phyloP scores from a whole-genome alignment of 2,329 filamentous ascomycete species.

The Nemania serpens region DNA sequence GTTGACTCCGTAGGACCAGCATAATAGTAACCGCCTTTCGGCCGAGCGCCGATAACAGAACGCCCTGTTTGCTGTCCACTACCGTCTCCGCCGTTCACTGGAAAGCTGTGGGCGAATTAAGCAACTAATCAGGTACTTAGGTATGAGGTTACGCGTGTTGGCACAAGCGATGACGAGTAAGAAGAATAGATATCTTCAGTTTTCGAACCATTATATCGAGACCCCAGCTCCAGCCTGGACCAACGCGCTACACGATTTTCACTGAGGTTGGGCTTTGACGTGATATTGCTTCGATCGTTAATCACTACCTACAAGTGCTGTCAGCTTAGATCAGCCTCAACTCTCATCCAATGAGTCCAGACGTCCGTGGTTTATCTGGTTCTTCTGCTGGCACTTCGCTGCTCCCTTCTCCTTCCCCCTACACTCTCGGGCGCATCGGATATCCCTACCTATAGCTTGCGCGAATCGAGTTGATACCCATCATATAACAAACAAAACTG shows the following conservation, averaged over 20 bases:
- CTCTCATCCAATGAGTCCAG: constrained; percentile 21
- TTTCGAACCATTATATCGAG: neutral
- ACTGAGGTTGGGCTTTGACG: neutral
- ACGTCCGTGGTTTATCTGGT: constrained; percentile 17
- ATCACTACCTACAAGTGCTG: constrained; percentile 20
- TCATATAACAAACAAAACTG: constrained; percentile 36
- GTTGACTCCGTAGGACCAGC: neutral
- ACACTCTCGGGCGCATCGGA: neutral
- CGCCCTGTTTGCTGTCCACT: neutral
- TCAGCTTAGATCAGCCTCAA: constrained; percentile 7
- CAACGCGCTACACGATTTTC: neutral
- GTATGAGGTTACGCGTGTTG: neutral
- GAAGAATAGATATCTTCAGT: neutral
- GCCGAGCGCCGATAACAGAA: constrained; percentile 14
- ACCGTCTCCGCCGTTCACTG: neutral
- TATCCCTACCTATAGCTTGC: constrained; percentile 1
- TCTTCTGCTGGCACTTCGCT: neutral
- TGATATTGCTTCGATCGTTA: constrained; percentile 17
- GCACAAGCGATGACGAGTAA: neutral
- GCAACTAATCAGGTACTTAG: neutral
- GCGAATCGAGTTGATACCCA: constrained; percentile 17
- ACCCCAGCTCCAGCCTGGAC: neutral
- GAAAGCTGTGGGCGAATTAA: neutral
- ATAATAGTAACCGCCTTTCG: no score
- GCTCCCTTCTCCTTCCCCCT: neutral